These are phyloP conservation scores for Epichloe brachyelytri DNA, from an alignment of 2,329 filamentous ascomycete genomes.

Conservation along the genomic window DNA sequence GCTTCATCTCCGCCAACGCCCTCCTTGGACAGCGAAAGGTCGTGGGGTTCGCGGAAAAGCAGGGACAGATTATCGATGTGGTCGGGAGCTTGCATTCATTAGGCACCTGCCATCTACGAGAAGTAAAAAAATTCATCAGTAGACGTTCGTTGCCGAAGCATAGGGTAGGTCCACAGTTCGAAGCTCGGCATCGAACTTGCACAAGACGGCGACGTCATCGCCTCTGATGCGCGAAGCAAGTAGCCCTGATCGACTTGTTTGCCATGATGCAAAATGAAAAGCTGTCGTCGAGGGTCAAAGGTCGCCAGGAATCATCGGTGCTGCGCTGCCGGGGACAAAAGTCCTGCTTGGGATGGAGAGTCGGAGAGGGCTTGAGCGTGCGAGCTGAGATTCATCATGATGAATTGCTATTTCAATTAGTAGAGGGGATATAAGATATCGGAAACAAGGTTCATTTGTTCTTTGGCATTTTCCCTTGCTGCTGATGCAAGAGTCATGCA, in stretches of 20 bases:
- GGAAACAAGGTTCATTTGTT: too few relatives aligned
- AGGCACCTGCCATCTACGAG: too few relatives aligned
- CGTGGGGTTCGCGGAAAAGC: too few relatives aligned
- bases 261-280: conserved; percentile 24
- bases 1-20: conserved; percentile 34
- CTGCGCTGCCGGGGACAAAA: conserved; percentile 27
- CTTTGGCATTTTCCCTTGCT: too few relatives aligned
- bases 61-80: too few relatives aligned
- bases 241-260: conserved; percentile 23
- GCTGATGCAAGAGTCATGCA: too few relatives aligned
- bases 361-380: conserved; percentile 9
- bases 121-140: too few relatives aligned
- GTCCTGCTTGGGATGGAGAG: conserved; percentile 23
- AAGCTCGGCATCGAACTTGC: conserved; percentile 21
- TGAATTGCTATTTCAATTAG: not conserved
- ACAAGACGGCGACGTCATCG: conserved; percentile 22
- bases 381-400: not conserved
- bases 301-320: conserved; percentile 24
- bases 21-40: conserved; percentile 18
- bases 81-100: too few relatives aligned
- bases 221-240: conserved; percentile 21
- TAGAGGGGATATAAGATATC: too few relatives aligned
- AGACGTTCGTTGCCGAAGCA: not conserved
- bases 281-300: conserved; percentile 29
- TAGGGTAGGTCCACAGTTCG: not conserved